These are phyloP conservation scores for Tulasnella sp. DNA, from an alignment of 768 basidiomycete genomes.

Conservation along the genomic window DNA sequence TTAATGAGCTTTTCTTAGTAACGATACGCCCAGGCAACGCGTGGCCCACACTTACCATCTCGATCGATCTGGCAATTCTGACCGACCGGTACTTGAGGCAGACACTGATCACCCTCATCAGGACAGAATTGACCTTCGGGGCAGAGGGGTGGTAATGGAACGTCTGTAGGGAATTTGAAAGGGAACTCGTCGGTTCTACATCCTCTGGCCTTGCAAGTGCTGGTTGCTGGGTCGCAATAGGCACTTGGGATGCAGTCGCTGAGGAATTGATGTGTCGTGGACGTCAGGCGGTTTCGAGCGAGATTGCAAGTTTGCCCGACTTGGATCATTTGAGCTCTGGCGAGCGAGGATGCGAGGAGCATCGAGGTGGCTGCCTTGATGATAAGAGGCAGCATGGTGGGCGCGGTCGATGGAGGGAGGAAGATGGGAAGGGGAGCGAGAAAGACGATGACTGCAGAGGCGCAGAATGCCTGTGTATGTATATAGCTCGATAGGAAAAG, in stretches of 20 bases:
- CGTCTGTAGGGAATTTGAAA: slow-evolving; percentile 32
- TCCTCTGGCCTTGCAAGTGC: slow-evolving; percentile 51
- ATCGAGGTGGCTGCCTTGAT: background rate
- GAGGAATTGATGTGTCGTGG: slow-evolving; percentile 71
- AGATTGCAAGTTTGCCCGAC: slow-evolving; percentile 10
- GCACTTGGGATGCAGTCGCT: slow-evolving; percentile 64
- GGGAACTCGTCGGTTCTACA: slow-evolving; percentile 74
- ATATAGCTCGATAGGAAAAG: background rate
- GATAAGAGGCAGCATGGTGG: background rate
- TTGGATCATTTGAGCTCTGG: background rate
- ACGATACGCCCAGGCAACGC: background rate
- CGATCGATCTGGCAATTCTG: slow-evolving; percentile 77
- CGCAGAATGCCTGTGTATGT: background rate
- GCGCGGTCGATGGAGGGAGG: background rate
- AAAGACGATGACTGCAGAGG: background rate
- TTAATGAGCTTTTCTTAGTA: background rate
- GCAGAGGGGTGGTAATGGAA: slow-evolving; percentile 52
- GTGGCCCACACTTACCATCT: slow-evolving; percentile 48
- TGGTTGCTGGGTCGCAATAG: slow-evolving; percentile 48
- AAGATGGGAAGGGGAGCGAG: background rate
- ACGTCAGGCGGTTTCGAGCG: slow-evolving; percentile 51
- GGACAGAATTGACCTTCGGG: slow-evolving; percentile 63
- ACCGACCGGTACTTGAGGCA: slow-evolving; percentile 48
- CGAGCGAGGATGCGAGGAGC: background rate
- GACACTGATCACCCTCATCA: slow-evolving; percentile 70